Evolutionary conservation across 768 basidiomycete genomes (phyloP), one percentile per base, ranked within the genome.

Genomic region (Mycena maculata): DNA sequence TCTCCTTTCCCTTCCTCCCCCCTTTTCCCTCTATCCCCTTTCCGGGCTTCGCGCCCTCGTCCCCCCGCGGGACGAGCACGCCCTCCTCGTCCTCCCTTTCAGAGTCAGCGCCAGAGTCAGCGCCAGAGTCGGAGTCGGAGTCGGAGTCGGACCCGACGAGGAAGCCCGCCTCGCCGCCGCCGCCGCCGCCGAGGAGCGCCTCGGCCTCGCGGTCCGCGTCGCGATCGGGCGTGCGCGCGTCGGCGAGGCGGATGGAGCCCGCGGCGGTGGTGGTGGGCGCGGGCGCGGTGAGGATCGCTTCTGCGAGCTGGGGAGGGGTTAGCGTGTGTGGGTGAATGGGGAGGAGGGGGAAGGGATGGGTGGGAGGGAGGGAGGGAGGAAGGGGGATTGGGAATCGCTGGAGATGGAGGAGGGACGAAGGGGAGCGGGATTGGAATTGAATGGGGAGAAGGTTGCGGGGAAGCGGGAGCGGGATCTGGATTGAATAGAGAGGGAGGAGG

Each of bases 261-360:
- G 7, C 80, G 81, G 30, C 79, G 78, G 1, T 72, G 63, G 2
- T 71, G 23, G 74, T 65, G 48, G 79, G 60, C 16, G 78, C 77
- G n/a, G 85, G 82, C 67, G 90, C 88, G 0, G 91, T 88, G 1
- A 95, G 82, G 72, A 96, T 96, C 2, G 94, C 91, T 76, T 96
- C 93, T 18, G 89, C 94, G 15, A 97, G 89, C 92, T 93, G 72
- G 13, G 13, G 22, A 5, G 1, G 38, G 31, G 28, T 56, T 33
- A 52, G 44, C 11, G 28, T 33, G 31, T 36, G 36, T 25, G n/a
- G 49, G n/a, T n/a, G n/a, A n/a, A n/a, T n/a, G n/a, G n/a, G n/a
- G n/a, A n/a, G n/a, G n/a, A n/a, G n/a, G n/a, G n/a, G 33, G 6
- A 6, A 6, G 33, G 33, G 33, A 36, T 31, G 50, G 33, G 22